Evolutionary conservation across 805 yeast genomes (phyloP).

Genomic region (Saturnispora kantuleensis): DNA sequence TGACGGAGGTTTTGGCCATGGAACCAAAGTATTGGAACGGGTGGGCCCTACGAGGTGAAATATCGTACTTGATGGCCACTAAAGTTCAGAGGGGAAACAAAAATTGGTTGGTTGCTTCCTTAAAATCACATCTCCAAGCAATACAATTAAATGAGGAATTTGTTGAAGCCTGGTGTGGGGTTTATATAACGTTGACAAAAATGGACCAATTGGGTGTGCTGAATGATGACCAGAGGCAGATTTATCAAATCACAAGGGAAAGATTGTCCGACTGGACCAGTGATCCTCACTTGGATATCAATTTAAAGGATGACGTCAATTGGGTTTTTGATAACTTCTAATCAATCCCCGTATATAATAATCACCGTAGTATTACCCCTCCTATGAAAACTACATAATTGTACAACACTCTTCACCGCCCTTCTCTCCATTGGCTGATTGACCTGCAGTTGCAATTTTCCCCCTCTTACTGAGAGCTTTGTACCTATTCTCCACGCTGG

Average conservation of each 20-base stretch:
- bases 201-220: conserved; percentile 1
- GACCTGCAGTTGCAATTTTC: conserved; percentile 28
- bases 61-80: conserved; percentile 19
- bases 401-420: conserved; percentile 20
- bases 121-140: conserved; percentile 31
- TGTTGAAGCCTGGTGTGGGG: conserved; percentile 44
- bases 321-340: conserved; percentile 1
- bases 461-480: conserved; percentile 16
- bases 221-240: conserved; percentile 12
- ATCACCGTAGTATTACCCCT: too few relatives aligned
- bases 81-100: conserved; percentile 1
- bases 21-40: conserved; percentile 63
- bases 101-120: conserved; percentile 9
- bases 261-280: conserved; percentile 24
- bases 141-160: conserved; percentile 69
- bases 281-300: too few relatives aligned
- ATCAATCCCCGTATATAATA: background rate
- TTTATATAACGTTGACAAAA: conserved; percentile 14
- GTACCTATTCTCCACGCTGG: conserved; percentile 5
- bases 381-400: conserved; percentile 16
- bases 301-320: background rate
- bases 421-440: conserved; percentile 17
- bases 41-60: conserved; percentile 55
- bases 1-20: conserved; percentile 59
- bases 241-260: conserved; percentile 29